Base-by-base conservation (phyloP, 2,329 filamentous ascomycete species). In the Neofusicoccum kwambonambiense region DNA sequence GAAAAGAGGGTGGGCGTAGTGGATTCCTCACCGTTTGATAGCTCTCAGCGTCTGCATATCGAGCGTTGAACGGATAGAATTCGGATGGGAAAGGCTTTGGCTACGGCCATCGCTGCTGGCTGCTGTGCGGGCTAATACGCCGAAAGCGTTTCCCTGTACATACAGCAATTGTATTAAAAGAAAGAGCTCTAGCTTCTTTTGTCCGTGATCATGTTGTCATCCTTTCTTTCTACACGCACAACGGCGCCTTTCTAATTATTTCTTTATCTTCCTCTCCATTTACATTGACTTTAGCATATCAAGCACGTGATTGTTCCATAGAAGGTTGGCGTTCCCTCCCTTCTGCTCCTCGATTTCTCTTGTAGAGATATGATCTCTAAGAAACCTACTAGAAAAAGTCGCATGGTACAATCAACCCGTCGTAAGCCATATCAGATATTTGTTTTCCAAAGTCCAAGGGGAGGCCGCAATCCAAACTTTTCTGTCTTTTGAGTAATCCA, bases 111-210 rank as follows among this genome's bases (percentile, higher is more conserved):
- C 37, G 42, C 11, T 31, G n/a, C 44, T 58, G 54, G 39, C 39
- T 35, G 27, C n/a, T 37, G 50, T 54, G 50, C 50, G 34, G 50
- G 50, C 34, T 37, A 19, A 31, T 22, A 39, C 34, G 41, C 41
- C 7, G 15, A 44, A 19, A n/a, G 41, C 41, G 41, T 44, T 39
- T 39, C 41, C 37, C 56, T 60, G 56, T 60, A 60, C 39, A 60
- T 60, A 60, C 56, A 45, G 42, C 56, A 60, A 60, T 60, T 60
- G 56, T 60, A 60, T 31, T 31, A 60, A 60, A 60, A 60, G 5
- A 35, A 47, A 15, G 31, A 35, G 22, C 17, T 22, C 8, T 27
- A 9, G 9, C 22, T 17, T 45, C n/a, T n/a, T 22, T 47, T 47
- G 9, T 15, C 22, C 31, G 56, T 60, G 56, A 47, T 35, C 15